Conservation (phyloP, 2,329 filamentous ascomycete species). For the Fusarium tuaranense region DNA sequence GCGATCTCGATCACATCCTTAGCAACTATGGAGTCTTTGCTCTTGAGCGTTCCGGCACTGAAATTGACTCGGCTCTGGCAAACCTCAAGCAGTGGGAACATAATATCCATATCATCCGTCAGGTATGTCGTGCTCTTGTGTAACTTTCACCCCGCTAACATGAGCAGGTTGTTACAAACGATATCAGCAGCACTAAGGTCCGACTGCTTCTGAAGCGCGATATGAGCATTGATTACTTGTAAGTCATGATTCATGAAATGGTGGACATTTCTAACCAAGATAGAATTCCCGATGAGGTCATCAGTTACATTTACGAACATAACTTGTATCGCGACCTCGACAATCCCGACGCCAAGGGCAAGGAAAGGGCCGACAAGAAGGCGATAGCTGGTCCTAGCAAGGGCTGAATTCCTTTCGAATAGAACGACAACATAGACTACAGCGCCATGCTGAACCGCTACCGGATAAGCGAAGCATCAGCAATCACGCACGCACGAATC, state of each 20-base stretch:
- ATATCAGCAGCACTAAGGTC: slow-evolving; percentile 86
- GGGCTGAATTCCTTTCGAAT: slow-evolving; percentile 36
- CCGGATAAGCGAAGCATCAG: slow-evolving; percentile 13
- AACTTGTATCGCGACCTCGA: slow-evolving; percentile 69
- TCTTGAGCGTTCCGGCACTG: slow-evolving; percentile 88
- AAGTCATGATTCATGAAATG: slow-evolving; percentile 17
- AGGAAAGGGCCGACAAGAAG: slow-evolving; percentile 32
- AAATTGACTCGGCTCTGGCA: slow-evolving; percentile 89
- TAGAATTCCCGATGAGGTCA: slow-evolving; percentile 75
- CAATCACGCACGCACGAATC: slow-evolving; percentile 15
- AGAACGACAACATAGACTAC: slow-evolving; percentile 17
- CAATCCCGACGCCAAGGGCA: slow-evolving; percentile 41
- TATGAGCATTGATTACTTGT: slow-evolving; percentile 81
- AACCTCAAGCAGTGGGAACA: slow-evolving; percentile 84
- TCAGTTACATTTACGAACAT: slow-evolving; percentile 78
- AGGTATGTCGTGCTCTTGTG: slow-evolving; percentile 37
- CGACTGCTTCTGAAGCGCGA: slow-evolving; percentile 82
- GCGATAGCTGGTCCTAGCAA: slow-evolving; percentile 42
- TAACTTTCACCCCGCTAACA: slow-evolving; percentile 20
- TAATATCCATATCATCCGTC: slow-evolving; percentile 86
- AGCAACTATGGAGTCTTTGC: slow-evolving; percentile 86
- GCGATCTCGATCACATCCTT: slow-evolving; percentile 89
- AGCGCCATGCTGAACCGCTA: slow-evolving; percentile 5
- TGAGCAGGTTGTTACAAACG: slow-evolving; percentile 78
- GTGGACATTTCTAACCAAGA: not conserved